Percentiles rank a stretch among this genome's conserved stretches.
phyloP scores from a whole-genome alignment of 1,284 basidiomycete species.

The Irpex sp. region DNA sequence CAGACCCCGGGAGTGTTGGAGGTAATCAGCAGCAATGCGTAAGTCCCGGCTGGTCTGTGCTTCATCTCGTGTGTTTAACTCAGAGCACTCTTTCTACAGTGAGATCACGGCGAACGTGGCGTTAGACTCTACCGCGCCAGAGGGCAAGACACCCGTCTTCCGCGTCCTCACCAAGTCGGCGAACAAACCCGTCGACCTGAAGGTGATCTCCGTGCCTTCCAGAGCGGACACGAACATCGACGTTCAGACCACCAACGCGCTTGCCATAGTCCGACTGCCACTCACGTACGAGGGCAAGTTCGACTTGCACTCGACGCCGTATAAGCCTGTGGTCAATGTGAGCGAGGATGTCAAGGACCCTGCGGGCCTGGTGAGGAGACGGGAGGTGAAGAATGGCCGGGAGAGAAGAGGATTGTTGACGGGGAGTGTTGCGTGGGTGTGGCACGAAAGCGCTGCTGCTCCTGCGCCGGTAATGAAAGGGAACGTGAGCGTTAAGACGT shows the following conservation, averaged over 20 bases:
- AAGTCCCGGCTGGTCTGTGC: background rate
- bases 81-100: background rate
- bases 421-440: background rate
- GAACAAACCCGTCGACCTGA: background rate
- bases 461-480: background rate
- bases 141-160: background rate
- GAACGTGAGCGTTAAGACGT: background rate
- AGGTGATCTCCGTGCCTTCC: background rate
- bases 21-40: background rate
- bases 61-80: background rate
- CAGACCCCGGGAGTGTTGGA: background rate
- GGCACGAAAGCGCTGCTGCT: background rate
- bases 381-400: background rate
- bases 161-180: background rate
- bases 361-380: background rate
- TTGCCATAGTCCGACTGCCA: background rate
- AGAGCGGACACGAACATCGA: background rate
- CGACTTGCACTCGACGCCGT: background rate
- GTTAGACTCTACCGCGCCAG: background rate
- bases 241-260: background rate
- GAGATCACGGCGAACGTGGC: background rate
- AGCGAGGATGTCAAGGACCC: background rate
- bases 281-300: background rate
- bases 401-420: background rate
- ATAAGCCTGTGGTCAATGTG: background rate